Conservation (phyloP, 2,329 filamentous ascomycete genomes). For the Biscogniauxia sp. region DNA sequence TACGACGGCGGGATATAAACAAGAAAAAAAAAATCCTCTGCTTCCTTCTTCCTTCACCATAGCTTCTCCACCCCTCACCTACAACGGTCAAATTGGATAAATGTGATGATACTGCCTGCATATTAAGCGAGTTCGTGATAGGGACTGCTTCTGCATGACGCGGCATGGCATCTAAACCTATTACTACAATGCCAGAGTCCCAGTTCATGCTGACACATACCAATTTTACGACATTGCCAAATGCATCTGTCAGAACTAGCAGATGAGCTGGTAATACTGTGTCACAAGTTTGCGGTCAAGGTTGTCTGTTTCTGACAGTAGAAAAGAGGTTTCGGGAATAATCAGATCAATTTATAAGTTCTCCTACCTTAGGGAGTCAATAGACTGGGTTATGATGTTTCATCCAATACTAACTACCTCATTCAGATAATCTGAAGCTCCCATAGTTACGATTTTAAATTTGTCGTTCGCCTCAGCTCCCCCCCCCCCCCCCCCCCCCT, state of each 20-base stretch:
- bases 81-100: slow-evolving; percentile 8
- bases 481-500: too few species aligned
- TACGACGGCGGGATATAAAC: background rate
- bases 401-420: background rate
- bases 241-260: background rate
- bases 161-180: background rate
- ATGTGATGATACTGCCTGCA: slow-evolving; percentile 5
- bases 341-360: background rate
- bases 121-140: slow-evolving; percentile 1
- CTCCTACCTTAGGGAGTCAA: background rate
- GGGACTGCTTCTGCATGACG: background rate
- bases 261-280: background rate
- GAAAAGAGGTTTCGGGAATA: background rate
- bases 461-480: background rate
- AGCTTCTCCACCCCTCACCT: background rate
- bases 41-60: background rate
- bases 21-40: too few species aligned
- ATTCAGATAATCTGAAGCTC: background rate
- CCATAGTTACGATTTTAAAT: background rate
- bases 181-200: background rate
- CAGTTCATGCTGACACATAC: background rate
- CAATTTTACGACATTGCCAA: background rate
- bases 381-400: background rate
- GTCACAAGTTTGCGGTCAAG: background rate
- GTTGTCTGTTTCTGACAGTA: background rate